A percentile compares a stretch with the other conserved stretches of the same genome.
phyloP scores from a whole-genome alignment of 192 early-diverging fungal species.

The Helicostylum pulchrum region DNA sequence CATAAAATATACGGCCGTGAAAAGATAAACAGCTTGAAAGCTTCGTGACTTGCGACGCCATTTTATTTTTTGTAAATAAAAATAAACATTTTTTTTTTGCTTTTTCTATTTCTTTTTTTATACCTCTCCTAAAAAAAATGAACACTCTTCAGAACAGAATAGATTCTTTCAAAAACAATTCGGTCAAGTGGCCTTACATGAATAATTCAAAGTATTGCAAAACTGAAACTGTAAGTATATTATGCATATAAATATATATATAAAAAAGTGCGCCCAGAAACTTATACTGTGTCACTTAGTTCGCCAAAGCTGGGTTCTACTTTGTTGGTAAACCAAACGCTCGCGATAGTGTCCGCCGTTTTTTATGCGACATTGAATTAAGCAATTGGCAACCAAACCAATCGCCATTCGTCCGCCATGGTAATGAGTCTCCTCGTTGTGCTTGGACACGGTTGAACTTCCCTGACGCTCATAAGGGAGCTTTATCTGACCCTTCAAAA shows the following conservation, averaged over 20 bases:
- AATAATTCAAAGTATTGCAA: too few relatives aligned
- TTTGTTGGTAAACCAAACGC: not conserved
- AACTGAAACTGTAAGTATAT: not conserved
- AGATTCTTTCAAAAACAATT: not conserved
- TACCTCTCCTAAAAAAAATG: not conserved
- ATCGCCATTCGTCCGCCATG: conserved; percentile 16
- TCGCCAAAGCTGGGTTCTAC: conserved; percentile 25
- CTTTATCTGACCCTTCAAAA: not conserved
- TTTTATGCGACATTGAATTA: conserved; percentile 13
- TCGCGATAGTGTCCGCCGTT: conserved; percentile 3
- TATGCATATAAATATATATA: too few relatives aligned
- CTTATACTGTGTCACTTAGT: conserved; percentile 13
- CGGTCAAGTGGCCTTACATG: not conserved
- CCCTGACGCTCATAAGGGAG: not conserved
- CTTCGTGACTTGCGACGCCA: not conserved
- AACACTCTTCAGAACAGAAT: conserved; percentile 6
- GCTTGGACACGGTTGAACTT: conserved; percentile 16
- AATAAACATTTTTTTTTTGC: too few relatives aligned
- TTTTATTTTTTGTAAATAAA: not conserved
- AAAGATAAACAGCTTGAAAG: not conserved
- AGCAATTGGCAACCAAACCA: conserved; percentile 13
- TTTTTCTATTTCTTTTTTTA: too few relatives aligned
- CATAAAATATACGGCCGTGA: conserved; percentile 51
- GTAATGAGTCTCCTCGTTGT: not conserved
- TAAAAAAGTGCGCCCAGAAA: not conserved